A percentile compares a stretch with the other conserved stretches of the same genome.
phyloP scores from a whole-genome alignment of 345 rosid genomes.

The Eutrema yunnanense region DNA sequence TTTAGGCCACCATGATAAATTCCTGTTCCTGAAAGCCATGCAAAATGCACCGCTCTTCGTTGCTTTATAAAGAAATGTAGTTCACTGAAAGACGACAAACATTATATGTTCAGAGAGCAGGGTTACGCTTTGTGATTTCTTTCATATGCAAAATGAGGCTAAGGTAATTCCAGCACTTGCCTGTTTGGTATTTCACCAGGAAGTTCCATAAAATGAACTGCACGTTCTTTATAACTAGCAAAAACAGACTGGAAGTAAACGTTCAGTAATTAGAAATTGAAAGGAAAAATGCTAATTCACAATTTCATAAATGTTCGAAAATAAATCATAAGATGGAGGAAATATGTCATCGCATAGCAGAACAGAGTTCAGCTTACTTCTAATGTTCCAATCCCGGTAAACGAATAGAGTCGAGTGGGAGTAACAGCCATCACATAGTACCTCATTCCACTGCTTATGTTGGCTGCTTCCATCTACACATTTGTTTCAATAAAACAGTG shows the following conservation, averaged over 20 bases:
- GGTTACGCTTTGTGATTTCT: constrained; percentile 1
- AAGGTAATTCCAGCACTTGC: constrained; percentile 39
- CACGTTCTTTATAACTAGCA: constrained; percentile 82
- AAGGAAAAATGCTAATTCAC: background rate
- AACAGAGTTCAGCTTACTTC: constrained; percentile 57
- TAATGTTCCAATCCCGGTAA: constrained; percentile 84
- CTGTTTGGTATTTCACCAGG: constrained; percentile 99
- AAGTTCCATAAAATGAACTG: constrained; percentile 98
- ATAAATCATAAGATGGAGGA: background rate
- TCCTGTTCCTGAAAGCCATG: constrained; percentile 99
- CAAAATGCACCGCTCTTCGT: constrained; percentile 95
- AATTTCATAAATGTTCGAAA: background rate
- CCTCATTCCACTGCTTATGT: constrained; percentile 60
- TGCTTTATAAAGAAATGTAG: constrained; percentile 96
- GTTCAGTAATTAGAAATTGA: background rate
- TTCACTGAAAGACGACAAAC: constrained; percentile 52
- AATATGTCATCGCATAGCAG: background rate
- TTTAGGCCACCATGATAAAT: constrained; percentile 91
- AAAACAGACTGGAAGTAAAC: constrained; percentile 66
- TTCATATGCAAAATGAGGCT: constrained; percentile 6
- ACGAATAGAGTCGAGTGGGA: constrained; percentile 94
- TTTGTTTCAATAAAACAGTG: constrained; percentile 13
- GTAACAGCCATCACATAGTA: constrained; percentile 99
- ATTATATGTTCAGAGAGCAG: constrained; percentile 14
- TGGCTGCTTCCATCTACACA: constrained; percentile 89